Evolutionary conservation across 1,139 yeast genomes (phyloP), one percentile per base, ranked within the genome.

Genomic region (Ogataea hybrid): DNA sequence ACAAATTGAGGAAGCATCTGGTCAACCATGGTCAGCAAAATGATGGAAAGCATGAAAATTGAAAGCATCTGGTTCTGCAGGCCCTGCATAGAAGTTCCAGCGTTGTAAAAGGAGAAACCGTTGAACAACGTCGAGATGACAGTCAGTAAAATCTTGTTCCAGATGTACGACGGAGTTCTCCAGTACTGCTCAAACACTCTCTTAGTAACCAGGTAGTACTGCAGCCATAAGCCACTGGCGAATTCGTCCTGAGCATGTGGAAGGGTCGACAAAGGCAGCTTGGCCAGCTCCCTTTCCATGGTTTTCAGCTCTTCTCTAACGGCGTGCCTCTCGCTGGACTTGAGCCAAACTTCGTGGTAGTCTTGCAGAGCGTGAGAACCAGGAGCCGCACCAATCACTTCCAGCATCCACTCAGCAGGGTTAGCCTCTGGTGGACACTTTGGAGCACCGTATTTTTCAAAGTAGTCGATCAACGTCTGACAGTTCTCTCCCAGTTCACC

Each of bases 361-460:
- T 84, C 84, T 52, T 75, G 77, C 34, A 69, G 72, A 25, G 87
- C 84, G 46, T 71, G 74, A 25, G 86, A 75, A 22, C 88, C 89
- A 5, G 90, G 89, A 22, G 89, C 90, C 30, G 89, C 89, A 43
- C 89, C 89, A 58, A 83, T 82, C 43, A 81, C 85, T 50, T 79
- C 82, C 54, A 84, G 68, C 87, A 84, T 84, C 88, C 88, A 84
- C 60, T 84, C 92, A 5, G 90, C 90, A 8, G 90, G 92, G 55
- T 84, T 84, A 10, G 85, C 88, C 37, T 73, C 75, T 16, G 70
- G 67, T 8, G 88, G 88, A 64, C 85, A 81, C 37, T 63, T 63
- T 36, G 77, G 77, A 23, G 89, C 81, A 33, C 92, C 92, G 53
- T 84, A 65, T 14, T 63, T 60, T 57, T 84, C 94, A 59, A 85